These are phyloP conservation scores for Prunus armeniaca DNA, from an alignment of 306 rosid genomes.

Conservation along the genomic window DNA sequence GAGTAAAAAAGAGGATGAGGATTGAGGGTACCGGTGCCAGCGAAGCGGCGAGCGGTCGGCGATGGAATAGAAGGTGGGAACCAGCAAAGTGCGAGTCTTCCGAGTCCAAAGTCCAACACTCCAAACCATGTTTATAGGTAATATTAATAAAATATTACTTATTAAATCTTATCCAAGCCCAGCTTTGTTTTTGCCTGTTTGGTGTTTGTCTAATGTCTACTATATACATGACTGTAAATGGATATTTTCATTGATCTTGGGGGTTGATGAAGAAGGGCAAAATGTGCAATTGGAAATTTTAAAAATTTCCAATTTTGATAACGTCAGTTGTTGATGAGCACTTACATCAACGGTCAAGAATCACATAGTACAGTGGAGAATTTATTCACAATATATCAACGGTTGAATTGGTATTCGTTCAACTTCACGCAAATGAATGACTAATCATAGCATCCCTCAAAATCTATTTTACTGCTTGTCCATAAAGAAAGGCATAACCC, in stretches of 20 bases:
- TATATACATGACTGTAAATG: background rate
- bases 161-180: slow-evolving; percentile 13
- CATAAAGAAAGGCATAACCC: too few species aligned
- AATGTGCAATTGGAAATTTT: background rate
- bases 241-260: background rate
- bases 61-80: slow-evolving; percentile 7
- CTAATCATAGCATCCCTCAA: too few species aligned
- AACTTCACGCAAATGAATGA: too few species aligned
- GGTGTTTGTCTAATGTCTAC: background rate
- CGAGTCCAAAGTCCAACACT: slow-evolving; percentile 2
- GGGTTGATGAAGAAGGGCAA: background rate
- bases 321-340: too few species aligned
- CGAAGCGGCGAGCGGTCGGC: slow-evolving; percentile 35
- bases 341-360: background rate
- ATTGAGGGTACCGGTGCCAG: slow-evolving; percentile 21
- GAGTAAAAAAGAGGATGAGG: background rate
- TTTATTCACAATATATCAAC: too few species aligned
- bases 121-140: slow-evolving; percentile 2
- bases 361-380: too few species aligned
- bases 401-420: too few species aligned
- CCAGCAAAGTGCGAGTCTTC: background rate
- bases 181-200: background rate
- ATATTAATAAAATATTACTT: background rate
- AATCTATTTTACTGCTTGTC: too few species aligned
- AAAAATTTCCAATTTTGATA: background rate